Conservation (phyloP, 2,329 filamentous ascomycete genomes). For the Colletotrichum sublineola region DNA sequence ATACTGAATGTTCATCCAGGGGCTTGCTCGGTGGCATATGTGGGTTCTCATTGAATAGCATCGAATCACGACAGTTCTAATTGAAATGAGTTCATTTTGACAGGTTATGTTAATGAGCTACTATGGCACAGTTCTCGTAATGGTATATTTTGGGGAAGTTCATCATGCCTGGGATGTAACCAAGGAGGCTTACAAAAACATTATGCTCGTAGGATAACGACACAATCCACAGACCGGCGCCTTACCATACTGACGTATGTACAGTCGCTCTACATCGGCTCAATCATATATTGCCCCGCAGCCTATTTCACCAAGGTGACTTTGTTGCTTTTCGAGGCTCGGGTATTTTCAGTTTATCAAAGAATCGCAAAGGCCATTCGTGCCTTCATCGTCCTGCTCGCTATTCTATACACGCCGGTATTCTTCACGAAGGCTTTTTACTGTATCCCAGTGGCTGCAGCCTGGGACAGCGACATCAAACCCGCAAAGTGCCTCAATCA, state of each 20-base stretch:
- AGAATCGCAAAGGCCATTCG: conserved; percentile 45
- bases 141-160: conserved; percentile 43
- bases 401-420: conserved; percentile 46
- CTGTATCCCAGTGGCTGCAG: conserved; percentile 44
- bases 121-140: conserved; percentile 11
- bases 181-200: conserved; percentile 28
- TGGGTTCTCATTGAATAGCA: background rate
- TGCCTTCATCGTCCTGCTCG: conserved; percentile 46
- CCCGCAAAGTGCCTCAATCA: conserved; percentile 45
- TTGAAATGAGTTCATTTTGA: background rate
- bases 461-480: conserved; percentile 44
- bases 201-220: conserved; percentile 26
- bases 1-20: background rate
- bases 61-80: background rate
- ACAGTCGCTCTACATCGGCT: conserved; percentile 47
- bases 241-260: background rate
- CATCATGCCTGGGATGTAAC: conserved; percentile 44
- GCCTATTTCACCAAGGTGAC: conserved; percentile 49
- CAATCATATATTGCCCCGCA: conserved; percentile 47
- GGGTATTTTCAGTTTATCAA: conserved; percentile 48
- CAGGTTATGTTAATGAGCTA: conserved; percentile 16
- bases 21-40: conserved; percentile 11
- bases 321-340: conserved; percentile 49
- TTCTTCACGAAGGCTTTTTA: conserved; percentile 46
- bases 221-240: background rate